Percentiles rank a stretch among this genome's conserved stretches.
These are phyloP conservation scores for Colletotrichum phormii DNA, from an alignment of 2,329 filamentous ascomycete species.

Conservation along the genomic window DNA sequence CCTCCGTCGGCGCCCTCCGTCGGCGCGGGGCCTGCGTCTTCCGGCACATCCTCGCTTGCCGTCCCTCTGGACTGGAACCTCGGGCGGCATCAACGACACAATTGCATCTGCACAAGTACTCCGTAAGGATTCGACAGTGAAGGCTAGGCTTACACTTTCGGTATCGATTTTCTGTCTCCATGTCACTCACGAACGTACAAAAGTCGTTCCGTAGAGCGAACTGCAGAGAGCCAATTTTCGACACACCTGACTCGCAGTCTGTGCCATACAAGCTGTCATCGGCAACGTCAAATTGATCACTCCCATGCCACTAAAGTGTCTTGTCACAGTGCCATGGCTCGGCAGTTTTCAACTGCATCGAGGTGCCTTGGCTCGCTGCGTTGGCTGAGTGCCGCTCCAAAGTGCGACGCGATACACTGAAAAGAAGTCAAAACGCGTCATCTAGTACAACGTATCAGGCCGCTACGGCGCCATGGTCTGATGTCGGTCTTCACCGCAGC, in stretches of 20 bases:
- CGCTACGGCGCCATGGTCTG: not conserved
- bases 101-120: not conserved
- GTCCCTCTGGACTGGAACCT: not conserved
- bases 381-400: not conserved
- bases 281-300: not conserved
- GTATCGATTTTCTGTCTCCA: not conserved
- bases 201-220: not conserved
- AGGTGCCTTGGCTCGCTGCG: conserved; percentile 4
- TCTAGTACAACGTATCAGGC: not conserved
- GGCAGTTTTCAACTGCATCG: not conserved
- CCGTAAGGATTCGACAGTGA: not conserved
- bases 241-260: not conserved
- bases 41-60: not conserved
- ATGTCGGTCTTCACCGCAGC: conserved; percentile 16
- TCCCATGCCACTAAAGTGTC: not conserved
- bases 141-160: not conserved
- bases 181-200: not conserved
- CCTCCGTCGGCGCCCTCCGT: not conserved
- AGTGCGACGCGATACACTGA: not conserved
- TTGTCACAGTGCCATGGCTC: conserved; percentile 9
- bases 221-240: not conserved
- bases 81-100: not conserved
- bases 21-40: not conserved
- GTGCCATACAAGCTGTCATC: not conserved
- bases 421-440: not conserved